Percentiles rank a stretch among this genome's conserved stretches.
These are phyloP conservation scores for Arabidopsis lyrata DNA, from an alignment of 441 rosid genomes.

Conservation along the genomic window DNA sequence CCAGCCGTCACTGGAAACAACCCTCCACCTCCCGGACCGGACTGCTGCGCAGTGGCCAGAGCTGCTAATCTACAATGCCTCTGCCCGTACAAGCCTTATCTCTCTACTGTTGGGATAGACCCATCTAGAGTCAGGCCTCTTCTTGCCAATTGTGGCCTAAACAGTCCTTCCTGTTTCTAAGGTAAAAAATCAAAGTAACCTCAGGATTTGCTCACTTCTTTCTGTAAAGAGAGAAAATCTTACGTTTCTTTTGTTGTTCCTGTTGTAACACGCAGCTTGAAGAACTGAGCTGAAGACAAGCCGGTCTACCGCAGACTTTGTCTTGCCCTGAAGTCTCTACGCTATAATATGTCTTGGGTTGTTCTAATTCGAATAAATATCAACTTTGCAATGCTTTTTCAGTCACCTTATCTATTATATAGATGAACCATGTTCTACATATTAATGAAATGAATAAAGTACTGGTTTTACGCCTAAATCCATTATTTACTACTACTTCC, in stretches of 20 bases:
- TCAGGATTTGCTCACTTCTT: background rate
- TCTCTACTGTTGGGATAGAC: conserved; percentile 46
- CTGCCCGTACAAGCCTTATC: conserved; percentile 49
- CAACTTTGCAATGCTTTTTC: conserved; percentile 14
- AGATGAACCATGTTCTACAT: conserved; percentile 11
- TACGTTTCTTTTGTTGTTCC: conserved; percentile 14
- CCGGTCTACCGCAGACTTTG: conserved; percentile 2
- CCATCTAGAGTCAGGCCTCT: conserved; percentile 51
- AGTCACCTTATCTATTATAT: background rate
- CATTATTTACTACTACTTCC: too few species aligned
- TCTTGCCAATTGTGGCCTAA: conserved; percentile 47
- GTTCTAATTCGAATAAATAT: conserved; percentile 13
- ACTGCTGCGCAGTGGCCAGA: conserved; percentile 50
- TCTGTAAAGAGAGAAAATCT: background rate
- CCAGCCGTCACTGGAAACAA: conserved; percentile 53
- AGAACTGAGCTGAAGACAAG: conserved; percentile 2
- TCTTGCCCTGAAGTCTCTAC: conserved; percentile 3
- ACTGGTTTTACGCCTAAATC: background rate
- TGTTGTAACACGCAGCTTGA: conserved; percentile 20
- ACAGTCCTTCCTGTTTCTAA: conserved; percentile 41
- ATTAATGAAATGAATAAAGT: conserved; percentile 18
- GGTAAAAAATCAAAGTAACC: conserved; percentile 20
- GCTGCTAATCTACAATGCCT: conserved; percentile 52
- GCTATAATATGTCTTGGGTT: background rate
- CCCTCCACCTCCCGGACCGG: conserved; percentile 49